Conservation (phyloP, 176 grass and related monocot genomes). For the Alloteropsis semialata region DNA sequence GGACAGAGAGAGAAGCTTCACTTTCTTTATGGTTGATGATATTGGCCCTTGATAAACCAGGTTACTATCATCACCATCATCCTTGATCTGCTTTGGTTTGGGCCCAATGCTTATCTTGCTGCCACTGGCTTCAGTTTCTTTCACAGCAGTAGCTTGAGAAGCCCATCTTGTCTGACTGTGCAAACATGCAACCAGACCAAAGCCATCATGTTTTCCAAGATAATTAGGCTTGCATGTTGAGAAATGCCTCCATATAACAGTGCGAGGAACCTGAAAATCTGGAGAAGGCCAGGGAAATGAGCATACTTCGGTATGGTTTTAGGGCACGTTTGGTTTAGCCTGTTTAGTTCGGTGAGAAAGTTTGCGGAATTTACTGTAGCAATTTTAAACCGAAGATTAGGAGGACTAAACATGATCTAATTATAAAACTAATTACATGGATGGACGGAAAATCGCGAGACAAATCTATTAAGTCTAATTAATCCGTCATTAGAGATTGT, state of each 20-base stretch:
- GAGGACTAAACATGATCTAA: too few species aligned
- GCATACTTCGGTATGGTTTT: neutral
- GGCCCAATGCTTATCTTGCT: slow-evolving; percentile 91
- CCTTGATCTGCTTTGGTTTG: slow-evolving; percentile 52
- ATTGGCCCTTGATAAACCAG: slow-evolving; percentile 82
- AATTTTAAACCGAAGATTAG: too few species aligned
- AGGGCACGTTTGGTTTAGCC: too few species aligned
- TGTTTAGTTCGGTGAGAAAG: too few species aligned
- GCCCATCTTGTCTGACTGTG: slow-evolving; percentile 52
- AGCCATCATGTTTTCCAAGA: slow-evolving; percentile 1
- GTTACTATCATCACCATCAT: slow-evolving; percentile 41
- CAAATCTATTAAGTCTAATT: too few species aligned
- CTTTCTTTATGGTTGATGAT: slow-evolving; percentile 98
- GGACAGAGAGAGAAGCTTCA: slow-evolving; percentile 94
- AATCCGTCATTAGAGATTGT: too few species aligned
- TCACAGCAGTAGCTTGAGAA: slow-evolving; percentile 52
- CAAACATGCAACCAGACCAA: neutral
- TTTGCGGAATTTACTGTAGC: too few species aligned
- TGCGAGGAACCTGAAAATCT: slow-evolving; percentile 43
- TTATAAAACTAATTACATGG: too few species aligned
- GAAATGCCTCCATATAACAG: slow-evolving; percentile 46
- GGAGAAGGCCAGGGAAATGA: neutral
- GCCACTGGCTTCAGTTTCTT: slow-evolving; percentile 47
- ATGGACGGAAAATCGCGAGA: too few species aligned
- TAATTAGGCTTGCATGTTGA: slow-evolving; percentile 20